Base-by-base conservation (phyloP, 2,329 filamentous ascomycete genomes). In the Didymella keratinophila region DNA sequence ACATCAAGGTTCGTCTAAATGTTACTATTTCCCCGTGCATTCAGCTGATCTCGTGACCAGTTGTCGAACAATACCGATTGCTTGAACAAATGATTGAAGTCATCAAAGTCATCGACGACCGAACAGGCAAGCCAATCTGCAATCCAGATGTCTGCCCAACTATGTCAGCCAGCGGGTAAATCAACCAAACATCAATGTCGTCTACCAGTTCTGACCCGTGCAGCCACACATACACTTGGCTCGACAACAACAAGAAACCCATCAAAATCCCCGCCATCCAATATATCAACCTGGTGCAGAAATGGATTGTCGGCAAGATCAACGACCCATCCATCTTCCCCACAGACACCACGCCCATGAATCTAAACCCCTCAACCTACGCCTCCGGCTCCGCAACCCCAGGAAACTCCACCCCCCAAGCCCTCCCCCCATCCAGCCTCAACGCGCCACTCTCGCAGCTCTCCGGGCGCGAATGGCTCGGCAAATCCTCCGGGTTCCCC, bases 261-360 rank as follows among this genome's bases (percentile, higher is more conserved):
- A 93, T 96, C 64, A 94, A 96, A 78, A 90, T 98, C 41, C 93
- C 94, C 3, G 94, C 94, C 7, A 89, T 89, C 62, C 93, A 96
- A 77, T 98, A 98, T 80, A 95, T 97, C 80, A 92, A 92, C 66
- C 87, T 97, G 25, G 96, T 98, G 76, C 93, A 97, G 80, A 92
- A 94, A 72, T 98, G 94, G 93, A 96, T 98, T 75, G 91, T 92
- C 28, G 92, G 93, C 79, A 98, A 98, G 81, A 92, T 97, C 64
- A 92, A 95, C 70, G 93, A 98, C 76, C 87, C 87, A 48, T 85
- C 86, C 73, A 92, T 96, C 79, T 97, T 98, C 80, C 94, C 94
- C 6, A 97, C 92, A 41, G 92, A 95, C 69, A 87, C 89, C 7
- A 86, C 89, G 37, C 86, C 86, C 42, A 84, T 90, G 47, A 90